Conservation (phyloP, 2,329 filamentous ascomycete species). For the Exophiala lecanii-corni region DNA sequence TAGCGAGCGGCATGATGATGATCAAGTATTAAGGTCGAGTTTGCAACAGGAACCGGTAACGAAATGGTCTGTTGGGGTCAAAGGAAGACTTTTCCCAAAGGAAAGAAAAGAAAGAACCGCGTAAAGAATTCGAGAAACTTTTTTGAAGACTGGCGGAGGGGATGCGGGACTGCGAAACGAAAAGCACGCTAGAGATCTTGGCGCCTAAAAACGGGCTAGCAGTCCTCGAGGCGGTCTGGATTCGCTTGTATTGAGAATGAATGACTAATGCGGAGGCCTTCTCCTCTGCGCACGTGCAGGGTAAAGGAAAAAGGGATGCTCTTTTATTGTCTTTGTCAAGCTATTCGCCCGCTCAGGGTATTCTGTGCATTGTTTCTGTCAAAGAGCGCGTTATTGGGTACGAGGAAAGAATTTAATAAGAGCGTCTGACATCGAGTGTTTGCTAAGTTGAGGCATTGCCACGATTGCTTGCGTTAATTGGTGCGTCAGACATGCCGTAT, state of each 20-base stretch:
- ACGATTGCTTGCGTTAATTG: no score
- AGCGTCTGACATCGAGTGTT: no score
- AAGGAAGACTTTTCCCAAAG: slow-evolving; percentile 24
- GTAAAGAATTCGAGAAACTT: slow-evolving; percentile 10
- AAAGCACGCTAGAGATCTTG: background rate
- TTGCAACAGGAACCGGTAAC: slow-evolving; percentile 23
- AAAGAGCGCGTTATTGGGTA: no score
- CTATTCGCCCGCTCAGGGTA: no score
- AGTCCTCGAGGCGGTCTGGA: background rate
- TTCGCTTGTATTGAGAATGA: background rate
- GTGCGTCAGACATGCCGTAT: no score
- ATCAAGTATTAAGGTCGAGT: slow-evolving; percentile 22
- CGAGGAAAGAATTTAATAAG: no score
- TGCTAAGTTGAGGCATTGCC: no score
- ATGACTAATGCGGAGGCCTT: background rate
- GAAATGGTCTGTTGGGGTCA: slow-evolving; percentile 21
- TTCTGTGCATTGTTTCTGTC: no score
- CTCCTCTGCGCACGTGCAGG: no score
- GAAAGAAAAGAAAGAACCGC: slow-evolving; percentile 22
- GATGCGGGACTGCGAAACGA: background rate
- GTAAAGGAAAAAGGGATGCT: no score
- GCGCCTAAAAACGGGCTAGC: background rate
- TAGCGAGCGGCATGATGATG: slow-evolving; percentile 65
- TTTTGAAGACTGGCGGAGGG: slow-evolving; percentile 37
- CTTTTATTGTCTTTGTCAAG: no score